Percentiles rank a stretch among this genome's conserved stretches.
phyloP scores from a whole-genome alignment of 345 rosid genomes.

The Toxicodendron radicans region DNA sequence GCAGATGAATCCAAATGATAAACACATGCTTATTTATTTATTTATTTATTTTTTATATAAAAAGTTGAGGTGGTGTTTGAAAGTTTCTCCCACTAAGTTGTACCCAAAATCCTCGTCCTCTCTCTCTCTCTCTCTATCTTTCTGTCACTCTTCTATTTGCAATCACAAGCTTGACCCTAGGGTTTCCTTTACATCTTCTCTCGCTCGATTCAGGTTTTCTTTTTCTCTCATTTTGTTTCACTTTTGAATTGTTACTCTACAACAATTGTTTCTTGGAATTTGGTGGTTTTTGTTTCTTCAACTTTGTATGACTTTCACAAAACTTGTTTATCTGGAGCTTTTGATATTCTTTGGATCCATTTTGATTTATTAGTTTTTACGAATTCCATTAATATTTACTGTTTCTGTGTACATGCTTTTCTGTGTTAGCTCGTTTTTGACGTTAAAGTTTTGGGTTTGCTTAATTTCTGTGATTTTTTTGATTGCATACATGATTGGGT shows the following conservation, averaged over 20 bases:
- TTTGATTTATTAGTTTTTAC: not conserved
- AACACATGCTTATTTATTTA: conserved; percentile 11
- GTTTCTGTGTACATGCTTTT: not conserved
- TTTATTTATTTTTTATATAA: too few relatives aligned
- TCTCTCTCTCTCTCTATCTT: not conserved
- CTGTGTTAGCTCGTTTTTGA: not conserved
- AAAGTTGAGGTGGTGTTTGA: conserved; percentile 16
- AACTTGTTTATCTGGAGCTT: too few relatives aligned
- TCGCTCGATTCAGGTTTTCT: conserved; percentile 21
- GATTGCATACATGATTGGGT: conserved; percentile 20
- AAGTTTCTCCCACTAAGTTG: conserved; percentile 9
- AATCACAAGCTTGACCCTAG: not conserved
- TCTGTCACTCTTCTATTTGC: conserved; percentile 3
- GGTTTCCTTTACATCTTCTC: conserved; percentile 9
- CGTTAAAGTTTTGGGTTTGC: not conserved
- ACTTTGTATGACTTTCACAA: not conserved
- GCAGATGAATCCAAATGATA: not conserved
- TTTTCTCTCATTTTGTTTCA: not conserved
- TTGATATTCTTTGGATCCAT: not conserved
- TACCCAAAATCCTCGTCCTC: not conserved
- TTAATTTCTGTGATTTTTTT: not conserved
- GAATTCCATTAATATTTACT: not conserved
- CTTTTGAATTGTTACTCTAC: not conserved
- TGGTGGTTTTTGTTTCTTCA: not conserved
- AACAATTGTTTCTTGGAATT: not conserved